Evolutionary conservation across 805 yeast species (phyloP), one percentile per base, ranked within the genome.

Genomic region (Yarrowia deformans): DNA sequence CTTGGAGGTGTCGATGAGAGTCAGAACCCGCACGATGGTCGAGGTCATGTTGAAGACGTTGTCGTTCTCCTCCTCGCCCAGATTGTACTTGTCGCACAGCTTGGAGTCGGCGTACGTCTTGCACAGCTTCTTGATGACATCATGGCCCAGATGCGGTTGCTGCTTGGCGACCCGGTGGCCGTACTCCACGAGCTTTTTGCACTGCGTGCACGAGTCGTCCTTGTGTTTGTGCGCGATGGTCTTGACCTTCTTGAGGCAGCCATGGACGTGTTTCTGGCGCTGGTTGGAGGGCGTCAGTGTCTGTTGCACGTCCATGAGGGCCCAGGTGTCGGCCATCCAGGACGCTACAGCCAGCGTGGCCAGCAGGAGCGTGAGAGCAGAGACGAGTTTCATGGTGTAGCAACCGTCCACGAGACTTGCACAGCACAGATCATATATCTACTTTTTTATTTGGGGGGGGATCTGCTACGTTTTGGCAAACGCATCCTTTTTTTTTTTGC

Each of bases 181-280:
- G 48, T 63, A 63, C 32, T 63, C 56, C 48, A 63, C 55, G 35
- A 63, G 68, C 56, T 63, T 63, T 8, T 39, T 40, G 56, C 68
- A 63, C 56, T 40, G 68, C 5, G 55, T 63, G 55, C 68, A 63
- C 56, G 55, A 60, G 66, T 60, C 66, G 42, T 60, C 66, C 45
- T 60, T 60, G 66, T 60, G 66, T 18, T 60, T 63, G 23, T 48
- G 29, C 3, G 68, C 68, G 19, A 63, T 63, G 45, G 35, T 37
- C 37, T 63, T 19, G 68, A 63, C 68, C 56, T 39, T 37, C 8
- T n/a, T 23, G 29, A 63, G 39, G 35, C 68, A 63, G 37, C 56
- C 46, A 9, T 63, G 56, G 12, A 63, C 18, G 56, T 60, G 66
- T 35, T 60, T 45, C 18, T 60, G 52, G 32, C 34, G 52, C 14